Conservation (phyloP, 2,329 filamentous ascomycete genomes). For the Botryotinia globosa region DNA sequence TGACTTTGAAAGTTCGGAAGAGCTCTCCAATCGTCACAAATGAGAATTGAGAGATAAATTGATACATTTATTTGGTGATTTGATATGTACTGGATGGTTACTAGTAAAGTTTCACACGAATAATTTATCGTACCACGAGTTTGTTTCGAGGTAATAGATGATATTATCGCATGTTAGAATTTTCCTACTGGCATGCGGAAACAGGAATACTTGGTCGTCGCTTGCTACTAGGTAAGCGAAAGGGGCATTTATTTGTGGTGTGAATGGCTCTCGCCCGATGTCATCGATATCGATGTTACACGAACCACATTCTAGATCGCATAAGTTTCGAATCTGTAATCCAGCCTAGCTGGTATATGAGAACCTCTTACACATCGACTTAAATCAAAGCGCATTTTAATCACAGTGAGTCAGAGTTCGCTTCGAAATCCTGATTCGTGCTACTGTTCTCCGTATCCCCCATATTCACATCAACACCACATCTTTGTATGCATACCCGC, state of each 20-base stretch:
- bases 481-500: too few relatives aligned
- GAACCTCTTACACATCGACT: not conserved
- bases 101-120: fast-evolving
- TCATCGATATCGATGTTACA: not conserved
- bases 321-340: too few relatives aligned
- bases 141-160: too few relatives aligned
- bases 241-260: not conserved
- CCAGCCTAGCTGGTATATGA: too few relatives aligned
- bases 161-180: not conserved
- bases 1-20: not conserved
- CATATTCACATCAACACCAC: too few relatives aligned
- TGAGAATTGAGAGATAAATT: not conserved
- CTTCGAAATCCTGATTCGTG: too few relatives aligned
- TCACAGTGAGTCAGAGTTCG: too few relatives aligned
- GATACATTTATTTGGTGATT: not conserved
- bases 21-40: not conserved
- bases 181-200: not conserved
- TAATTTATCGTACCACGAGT: not conserved
- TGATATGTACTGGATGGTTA: not conserved
- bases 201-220: not conserved
- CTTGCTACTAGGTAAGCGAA: not conserved
- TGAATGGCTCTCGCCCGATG: too few relatives aligned
- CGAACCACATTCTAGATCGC: not conserved
- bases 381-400: not conserved
- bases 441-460: too few relatives aligned